Conservation (phyloP, 2,329 filamentous ascomycete genomes). For the Cladosporium sp. region DNA sequence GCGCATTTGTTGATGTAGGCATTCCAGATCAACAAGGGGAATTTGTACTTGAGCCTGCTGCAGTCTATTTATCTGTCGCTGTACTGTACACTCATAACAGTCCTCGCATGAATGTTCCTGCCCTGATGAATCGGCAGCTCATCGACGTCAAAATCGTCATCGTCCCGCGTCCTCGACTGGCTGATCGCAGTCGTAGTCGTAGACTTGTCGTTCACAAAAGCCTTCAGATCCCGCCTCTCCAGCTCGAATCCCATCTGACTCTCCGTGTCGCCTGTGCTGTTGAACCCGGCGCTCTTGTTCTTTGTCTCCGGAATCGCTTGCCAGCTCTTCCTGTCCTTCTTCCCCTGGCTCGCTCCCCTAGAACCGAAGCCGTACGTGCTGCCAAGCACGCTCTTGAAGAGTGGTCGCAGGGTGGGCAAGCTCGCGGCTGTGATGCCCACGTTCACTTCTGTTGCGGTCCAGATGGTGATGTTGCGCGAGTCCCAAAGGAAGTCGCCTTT, state of each 20-base stretch:
- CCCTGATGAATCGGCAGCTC: neutral
- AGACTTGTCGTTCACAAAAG: neutral
- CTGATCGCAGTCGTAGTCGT: neutral
- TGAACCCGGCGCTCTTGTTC: neutral
- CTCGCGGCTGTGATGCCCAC: constrained; percentile 23
- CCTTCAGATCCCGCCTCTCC: neutral
- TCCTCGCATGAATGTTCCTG: neutral
- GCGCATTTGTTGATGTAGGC: too few relatives aligned
- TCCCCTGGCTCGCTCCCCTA: neutral
- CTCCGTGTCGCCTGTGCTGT: neutral
- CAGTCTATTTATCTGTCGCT: neutral
- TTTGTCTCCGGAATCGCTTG: neutral
- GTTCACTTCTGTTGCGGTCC: constrained; percentile 17
- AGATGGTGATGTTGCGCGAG: constrained; percentile 1
- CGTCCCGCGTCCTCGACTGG: neutral
- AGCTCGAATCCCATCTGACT: neutral
- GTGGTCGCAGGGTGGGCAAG: constrained; percentile 15
- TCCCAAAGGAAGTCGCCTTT: constrained; percentile 3
- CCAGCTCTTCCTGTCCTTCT: neutral
- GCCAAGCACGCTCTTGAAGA: constrained; percentile 10
- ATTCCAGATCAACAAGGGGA: too few relatives aligned
- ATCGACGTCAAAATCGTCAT: neutral
- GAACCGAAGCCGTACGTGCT: neutral
- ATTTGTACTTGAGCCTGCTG: too few relatives aligned
- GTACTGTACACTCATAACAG: neutral